These are phyloP conservation scores for Eucalyptus dawsonii DNA, from an alignment of 345 rosid genomes.

Conservation along the genomic window DNA sequence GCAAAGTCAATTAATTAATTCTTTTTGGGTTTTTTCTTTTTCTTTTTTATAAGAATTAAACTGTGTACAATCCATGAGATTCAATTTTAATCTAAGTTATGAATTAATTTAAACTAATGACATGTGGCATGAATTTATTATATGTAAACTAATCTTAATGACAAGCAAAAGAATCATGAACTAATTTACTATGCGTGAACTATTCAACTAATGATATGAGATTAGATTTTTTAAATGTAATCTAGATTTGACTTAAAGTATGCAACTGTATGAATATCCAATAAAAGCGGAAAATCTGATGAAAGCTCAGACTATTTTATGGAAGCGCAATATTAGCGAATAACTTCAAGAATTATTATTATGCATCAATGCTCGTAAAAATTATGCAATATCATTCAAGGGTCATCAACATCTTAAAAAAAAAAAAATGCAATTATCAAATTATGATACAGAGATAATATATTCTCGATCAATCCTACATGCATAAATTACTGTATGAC, in stretches of 20 bases:
- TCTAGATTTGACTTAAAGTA: not conserved
- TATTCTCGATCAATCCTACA: not conserved
- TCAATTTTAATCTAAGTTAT: not conserved
- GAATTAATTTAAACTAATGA: not conserved
- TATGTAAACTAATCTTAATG: not conserved
- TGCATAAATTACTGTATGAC: not conserved
- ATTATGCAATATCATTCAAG: not conserved
- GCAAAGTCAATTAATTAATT: not conserved
- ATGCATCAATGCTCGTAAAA: not conserved
- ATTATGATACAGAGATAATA: not conserved
- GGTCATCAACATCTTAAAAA: not conserved
- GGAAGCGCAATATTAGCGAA: not conserved
- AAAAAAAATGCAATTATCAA: not conserved
- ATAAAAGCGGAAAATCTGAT: not conserved
- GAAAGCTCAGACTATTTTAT: not conserved
- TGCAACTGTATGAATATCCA: not conserved
- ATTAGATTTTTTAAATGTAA: not conserved
- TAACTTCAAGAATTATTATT: not conserved
- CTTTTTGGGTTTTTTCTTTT: not conserved
- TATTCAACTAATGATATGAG: not conserved
- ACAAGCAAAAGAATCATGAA: not conserved
- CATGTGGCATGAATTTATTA: not conserved
- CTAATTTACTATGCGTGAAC: not conserved
- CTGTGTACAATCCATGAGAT: not conserved
- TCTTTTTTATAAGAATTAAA: not conserved